Conservation (phyloP, 2,329 filamentous ascomycete genomes). For the Pyrenochaeta sp. region DNA sequence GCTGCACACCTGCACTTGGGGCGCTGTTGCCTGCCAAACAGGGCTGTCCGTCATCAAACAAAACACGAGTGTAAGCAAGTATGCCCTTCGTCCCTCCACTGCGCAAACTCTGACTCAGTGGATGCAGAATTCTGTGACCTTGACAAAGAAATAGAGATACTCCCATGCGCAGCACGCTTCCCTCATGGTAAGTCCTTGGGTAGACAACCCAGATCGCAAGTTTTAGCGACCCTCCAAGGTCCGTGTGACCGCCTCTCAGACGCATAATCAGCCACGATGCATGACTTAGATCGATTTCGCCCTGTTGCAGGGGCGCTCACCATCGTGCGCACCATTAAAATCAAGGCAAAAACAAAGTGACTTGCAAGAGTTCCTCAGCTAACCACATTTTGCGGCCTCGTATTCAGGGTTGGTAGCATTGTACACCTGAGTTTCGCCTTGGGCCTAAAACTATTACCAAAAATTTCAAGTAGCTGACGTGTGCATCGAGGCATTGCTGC, state of each 20-base stretch:
- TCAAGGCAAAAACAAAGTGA: neutral
- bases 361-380: neutral
- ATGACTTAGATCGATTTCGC: neutral
- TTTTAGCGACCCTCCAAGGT: neutral
- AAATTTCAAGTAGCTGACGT: neutral
- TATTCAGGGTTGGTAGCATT: neutral
- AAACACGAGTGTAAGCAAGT: neutral
- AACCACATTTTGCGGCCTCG: neutral
- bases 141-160: neutral
- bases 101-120: neutral
- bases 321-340: neutral
- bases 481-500: neutral
- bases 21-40: neutral
- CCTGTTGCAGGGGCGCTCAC: slow-evolving; percentile 1
- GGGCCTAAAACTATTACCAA: neutral
- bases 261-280: neutral
- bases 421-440: neutral
- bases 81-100: neutral
- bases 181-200: neutral
- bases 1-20: too few relatives aligned
- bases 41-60: neutral
- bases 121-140: neutral
- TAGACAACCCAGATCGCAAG: neutral
- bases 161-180: neutral
- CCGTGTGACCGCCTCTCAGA: neutral